Conservation (phyloP, 768 basidiomycete genomes). For the Lactarius sp. region DNA sequence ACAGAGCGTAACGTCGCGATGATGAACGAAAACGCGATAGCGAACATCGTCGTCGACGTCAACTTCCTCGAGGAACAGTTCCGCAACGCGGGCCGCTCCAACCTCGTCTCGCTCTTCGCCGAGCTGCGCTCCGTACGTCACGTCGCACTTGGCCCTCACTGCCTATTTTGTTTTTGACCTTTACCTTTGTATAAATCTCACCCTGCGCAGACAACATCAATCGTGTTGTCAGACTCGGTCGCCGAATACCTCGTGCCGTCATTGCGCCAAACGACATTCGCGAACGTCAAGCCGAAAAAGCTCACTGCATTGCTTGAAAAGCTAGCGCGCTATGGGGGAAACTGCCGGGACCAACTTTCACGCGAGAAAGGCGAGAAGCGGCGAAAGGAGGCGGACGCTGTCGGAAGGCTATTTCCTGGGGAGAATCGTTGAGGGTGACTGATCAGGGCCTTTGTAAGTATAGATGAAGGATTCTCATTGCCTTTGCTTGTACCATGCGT, state of each 20-base stretch:
- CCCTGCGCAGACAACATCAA: constrained; percentile 53
- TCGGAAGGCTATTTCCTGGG: constrained; percentile 69
- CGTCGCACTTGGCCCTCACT: no score
- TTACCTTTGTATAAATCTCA: not conserved
- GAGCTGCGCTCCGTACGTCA: constrained; percentile 71
- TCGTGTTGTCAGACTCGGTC: constrained; percentile 68
- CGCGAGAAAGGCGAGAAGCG: constrained; percentile 68
- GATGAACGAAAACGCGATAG: constrained; percentile 87
- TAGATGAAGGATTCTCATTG: constrained; percentile 21
- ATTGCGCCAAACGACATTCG: constrained; percentile 62
- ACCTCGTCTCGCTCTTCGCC: constrained; percentile 66
- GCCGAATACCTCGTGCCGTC: constrained; percentile 74
- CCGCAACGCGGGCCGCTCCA: constrained; percentile 63
- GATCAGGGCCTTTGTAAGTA: not conserved
- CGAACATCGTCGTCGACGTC: constrained; percentile 81
- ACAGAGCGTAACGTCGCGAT: constrained; percentile 65
- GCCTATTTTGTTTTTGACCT: not conserved
- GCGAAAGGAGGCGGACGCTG: constrained; percentile 70
- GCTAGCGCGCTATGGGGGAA: constrained; percentile 60
- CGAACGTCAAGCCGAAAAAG: constrained; percentile 61
- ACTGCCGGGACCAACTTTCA: constrained; percentile 52
- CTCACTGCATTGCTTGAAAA: constrained; percentile 76
- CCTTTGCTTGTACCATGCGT: constrained; percentile 20
- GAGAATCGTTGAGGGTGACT: constrained; percentile 46
- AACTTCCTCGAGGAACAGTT: constrained; percentile 88